A percentile compares a stretch with the other conserved stretches of the same genome.
These are phyloP conservation scores for Rhizopus stolonifer DNA, from an alignment of 371 early-diverging fungal species.

Conservation along the genomic window DNA sequence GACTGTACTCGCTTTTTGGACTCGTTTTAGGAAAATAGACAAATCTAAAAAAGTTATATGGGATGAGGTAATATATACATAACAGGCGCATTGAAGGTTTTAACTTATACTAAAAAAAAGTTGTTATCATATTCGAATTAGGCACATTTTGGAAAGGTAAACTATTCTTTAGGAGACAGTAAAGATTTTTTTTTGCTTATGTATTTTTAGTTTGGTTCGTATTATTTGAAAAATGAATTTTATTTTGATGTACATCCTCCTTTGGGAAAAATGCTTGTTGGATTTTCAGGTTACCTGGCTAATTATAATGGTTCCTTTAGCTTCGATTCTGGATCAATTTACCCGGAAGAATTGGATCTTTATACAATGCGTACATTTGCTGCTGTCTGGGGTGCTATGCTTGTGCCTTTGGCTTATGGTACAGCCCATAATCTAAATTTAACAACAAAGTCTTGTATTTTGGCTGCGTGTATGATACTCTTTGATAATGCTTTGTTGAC, in stretches of 20 bases:
- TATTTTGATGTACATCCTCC: conserved; percentile 99
- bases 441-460: conserved; percentile 58
- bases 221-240: conserved; percentile 90
- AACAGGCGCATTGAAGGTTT: too few species aligned
- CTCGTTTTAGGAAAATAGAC: conserved; percentile 76
- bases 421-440: conserved; percentile 81
- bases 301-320: conserved; percentile 90
- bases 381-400: conserved; percentile 88
- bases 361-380: conserved; percentile 89
- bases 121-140: conserved; percentile 26
- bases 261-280: conserved; percentile 98
- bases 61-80: conserved; percentile 54
- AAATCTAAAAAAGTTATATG: conserved; percentile 76
- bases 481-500: conserved; percentile 81
- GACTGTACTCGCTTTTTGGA: conserved; percentile 62
- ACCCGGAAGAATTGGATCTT: conserved; percentile 87
- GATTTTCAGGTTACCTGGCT: conserved; percentile 84
- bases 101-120: too few species aligned
- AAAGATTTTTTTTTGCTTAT: neutral
- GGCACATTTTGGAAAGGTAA: conserved; percentile 90
- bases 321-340: conserved; percentile 86
- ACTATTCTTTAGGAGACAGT: neutral
- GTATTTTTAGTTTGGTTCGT: conserved; percentile 78
- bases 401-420: conserved; percentile 92
- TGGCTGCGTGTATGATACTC: conserved; percentile 79